A percentile compares a stretch with the other conserved stretches of the same genome.
Evolutionary conservation across 768 basidiomycete species (phyloP).

Genomic region (Mycena venus): DNA sequence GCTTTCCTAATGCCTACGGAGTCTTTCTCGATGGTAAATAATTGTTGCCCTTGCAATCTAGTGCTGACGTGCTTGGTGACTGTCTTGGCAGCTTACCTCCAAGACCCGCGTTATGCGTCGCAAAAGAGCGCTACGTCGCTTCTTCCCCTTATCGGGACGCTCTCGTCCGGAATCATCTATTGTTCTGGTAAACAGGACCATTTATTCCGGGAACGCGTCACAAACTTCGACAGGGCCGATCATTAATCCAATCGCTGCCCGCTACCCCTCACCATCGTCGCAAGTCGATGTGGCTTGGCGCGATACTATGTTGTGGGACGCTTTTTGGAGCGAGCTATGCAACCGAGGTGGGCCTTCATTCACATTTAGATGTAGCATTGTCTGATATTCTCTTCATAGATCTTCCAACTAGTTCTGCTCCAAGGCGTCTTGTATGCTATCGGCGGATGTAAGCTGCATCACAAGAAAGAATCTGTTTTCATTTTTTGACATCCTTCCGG

Average conservation of each 20-base stretch:
- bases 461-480: background rate
- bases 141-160: constrained; percentile 45
- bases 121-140: constrained; percentile 39
- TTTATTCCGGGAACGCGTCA: background rate
- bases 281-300: constrained; percentile 40
- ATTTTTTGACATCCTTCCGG: constrained; percentile 12
- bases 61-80: background rate
- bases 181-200: constrained; percentile 39
- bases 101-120: constrained; percentile 35
- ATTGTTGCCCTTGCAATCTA: background rate
- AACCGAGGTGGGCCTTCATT: constrained; percentile 20
- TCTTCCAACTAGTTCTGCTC: constrained; percentile 34
- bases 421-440: constrained; percentile 44
- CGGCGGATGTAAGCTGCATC: constrained; percentile 37
- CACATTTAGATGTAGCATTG: too few species aligned
- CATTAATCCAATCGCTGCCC: constrained; percentile 37
- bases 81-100: constrained; percentile 35
- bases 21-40: constrained; percentile 41
- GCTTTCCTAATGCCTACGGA: constrained; percentile 44
- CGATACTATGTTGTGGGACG: constrained; percentile 35
- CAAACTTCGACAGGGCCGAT: constrained; percentile 1
- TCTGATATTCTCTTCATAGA: background rate
- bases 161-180: constrained; percentile 46
- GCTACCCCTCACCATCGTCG: constrained; percentile 38
- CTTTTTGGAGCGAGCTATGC: constrained; percentile 42